phyloP scores from a whole-genome alignment of 2,329 filamentous ascomycete species.

The Juglanconis juglandina region DNA sequence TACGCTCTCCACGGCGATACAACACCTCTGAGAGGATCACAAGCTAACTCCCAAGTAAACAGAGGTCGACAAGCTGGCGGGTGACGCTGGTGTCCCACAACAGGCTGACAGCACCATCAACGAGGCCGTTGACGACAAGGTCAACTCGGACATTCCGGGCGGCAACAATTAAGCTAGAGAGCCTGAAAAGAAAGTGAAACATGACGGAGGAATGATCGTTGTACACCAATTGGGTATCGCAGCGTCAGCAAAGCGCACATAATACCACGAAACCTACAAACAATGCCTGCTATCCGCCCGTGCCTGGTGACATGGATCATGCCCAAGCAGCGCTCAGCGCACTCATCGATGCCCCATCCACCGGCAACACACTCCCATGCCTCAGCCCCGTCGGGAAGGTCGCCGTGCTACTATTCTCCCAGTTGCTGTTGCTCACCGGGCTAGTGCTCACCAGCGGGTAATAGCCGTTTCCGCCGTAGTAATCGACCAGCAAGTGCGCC shows the following conservation, averaged over 20 bases:
- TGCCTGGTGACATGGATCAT: slow-evolving; percentile 6
- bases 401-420: slow-evolving; percentile 39
- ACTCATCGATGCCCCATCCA: slow-evolving; percentile 40
- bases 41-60: background rate
- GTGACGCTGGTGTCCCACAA: slow-evolving; percentile 18
- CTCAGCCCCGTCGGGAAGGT: slow-evolving; percentile 46
- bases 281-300: too few species aligned
- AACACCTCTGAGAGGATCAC: background rate
- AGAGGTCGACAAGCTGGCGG: slow-evolving; percentile 20
- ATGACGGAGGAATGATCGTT: background rate
- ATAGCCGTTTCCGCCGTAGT: slow-evolving; percentile 46
- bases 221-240: background rate
- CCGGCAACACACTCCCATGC: slow-evolving; percentile 49
- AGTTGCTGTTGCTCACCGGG: slow-evolving; percentile 39
- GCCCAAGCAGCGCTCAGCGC: slow-evolving; percentile 37
- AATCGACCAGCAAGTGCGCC: slow-evolving; percentile 48
- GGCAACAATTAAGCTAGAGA: slow-evolving; percentile 8
- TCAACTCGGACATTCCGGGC: slow-evolving; percentile 22
- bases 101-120: slow-evolving; percentile 14
- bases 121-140: slow-evolving; percentile 18
- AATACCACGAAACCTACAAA: background rate
- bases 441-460: slow-evolving; percentile 44
- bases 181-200: background rate
- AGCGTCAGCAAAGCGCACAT: background rate
- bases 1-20: background rate